Evolutionary conservation across 805 yeast genomes (phyloP).

Genomic region (Candida michaelii): DNA sequence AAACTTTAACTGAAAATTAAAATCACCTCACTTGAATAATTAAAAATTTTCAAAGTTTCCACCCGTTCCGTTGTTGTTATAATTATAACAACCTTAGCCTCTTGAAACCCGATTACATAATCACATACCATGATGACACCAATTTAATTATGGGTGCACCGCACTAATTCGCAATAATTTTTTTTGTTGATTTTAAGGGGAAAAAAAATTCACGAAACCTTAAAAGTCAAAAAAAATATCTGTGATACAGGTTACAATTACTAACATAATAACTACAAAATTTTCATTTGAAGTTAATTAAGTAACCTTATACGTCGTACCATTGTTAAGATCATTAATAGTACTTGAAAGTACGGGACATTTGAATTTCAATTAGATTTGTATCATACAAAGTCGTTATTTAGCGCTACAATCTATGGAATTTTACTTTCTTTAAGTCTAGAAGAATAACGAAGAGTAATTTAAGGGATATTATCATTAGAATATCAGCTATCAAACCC

Average conservation of each 20-base stretch:
- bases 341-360: neutral
- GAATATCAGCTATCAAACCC: too few species aligned
- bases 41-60: too few species aligned
- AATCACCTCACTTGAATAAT: too few species aligned
- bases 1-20: too few species aligned
- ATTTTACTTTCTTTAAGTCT: too few species aligned
- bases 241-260: neutral
- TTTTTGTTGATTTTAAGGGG: conserved; percentile 5
- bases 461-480: too few species aligned
- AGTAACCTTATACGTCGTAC: neutral
- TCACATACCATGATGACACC: neutral
- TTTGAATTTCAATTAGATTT: too few species aligned
- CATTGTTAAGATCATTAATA: neutral
- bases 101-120: neutral
- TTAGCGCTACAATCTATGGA: too few species aligned
- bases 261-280: neutral
- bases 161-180: conserved; percentile 2
- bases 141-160: neutral
- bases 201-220: conserved; percentile 7
- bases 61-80: too few species aligned
- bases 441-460: too few species aligned
- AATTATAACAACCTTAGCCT: too few species aligned
- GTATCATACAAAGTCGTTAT: too few species aligned
- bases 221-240: conserved; percentile 1
- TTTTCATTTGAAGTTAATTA: neutral